These are phyloP conservation scores for Capsella rubella DNA, from an alignment of 441 rosid species.

Conservation along the genomic window DNA sequence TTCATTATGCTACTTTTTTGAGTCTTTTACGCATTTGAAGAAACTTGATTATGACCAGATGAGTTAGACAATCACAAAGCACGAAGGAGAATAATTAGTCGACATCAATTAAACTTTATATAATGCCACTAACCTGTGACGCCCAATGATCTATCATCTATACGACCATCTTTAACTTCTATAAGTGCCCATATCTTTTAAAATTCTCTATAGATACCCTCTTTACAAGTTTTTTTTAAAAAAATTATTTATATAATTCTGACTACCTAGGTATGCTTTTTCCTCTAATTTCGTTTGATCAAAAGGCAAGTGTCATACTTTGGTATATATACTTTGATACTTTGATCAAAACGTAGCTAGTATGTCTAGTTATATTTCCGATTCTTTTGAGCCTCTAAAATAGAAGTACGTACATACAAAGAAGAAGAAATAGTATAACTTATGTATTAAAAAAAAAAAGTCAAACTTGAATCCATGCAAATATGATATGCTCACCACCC, in stretches of 20 bases:
- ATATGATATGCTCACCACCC: too few species aligned
- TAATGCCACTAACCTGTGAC: slow-evolving; percentile 30
- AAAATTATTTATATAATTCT: too few species aligned
- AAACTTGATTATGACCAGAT: slow-evolving; percentile 31
- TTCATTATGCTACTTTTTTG: slow-evolving; percentile 26
- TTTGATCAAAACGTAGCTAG: too few species aligned
- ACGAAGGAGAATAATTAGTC: slow-evolving; percentile 41
- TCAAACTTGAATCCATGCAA: too few species aligned
- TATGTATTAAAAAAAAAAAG: too few species aligned
- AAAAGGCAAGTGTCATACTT: background rate
- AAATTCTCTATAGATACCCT: background rate
- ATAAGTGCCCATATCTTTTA: slow-evolving; percentile 28
- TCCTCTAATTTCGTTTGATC: background rate
- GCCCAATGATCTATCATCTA: slow-evolving; percentile 16
- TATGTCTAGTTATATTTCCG: background rate
- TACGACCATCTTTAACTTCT: slow-evolving; percentile 9
- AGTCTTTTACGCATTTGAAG: slow-evolving; percentile 27
- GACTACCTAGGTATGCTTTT: background rate
- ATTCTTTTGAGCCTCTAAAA: background rate
- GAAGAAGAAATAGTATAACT: too few species aligned
- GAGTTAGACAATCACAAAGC: slow-evolving; percentile 43
- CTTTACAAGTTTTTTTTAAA: background rate
- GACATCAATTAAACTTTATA: slow-evolving; percentile 34
- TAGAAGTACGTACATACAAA: background rate
- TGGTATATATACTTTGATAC: too few species aligned